A percentile compares a stretch with the other conserved stretches of the same genome.
Conservation (phyloP, 2,329 filamentous ascomycete genomes). For the Talaromyces sp. region DNA sequence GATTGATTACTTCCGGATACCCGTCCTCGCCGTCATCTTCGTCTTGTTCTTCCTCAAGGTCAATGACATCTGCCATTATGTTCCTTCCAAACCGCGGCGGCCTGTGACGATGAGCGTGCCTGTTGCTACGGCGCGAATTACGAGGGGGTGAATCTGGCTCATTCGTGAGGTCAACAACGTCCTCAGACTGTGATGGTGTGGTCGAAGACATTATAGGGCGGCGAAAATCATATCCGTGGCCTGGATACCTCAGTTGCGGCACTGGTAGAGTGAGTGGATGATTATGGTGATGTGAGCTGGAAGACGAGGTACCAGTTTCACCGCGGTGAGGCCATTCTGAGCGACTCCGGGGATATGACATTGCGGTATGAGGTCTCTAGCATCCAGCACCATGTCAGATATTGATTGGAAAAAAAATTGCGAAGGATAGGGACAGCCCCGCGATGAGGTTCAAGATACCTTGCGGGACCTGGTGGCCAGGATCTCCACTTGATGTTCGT, state of each 20-base stretch:
- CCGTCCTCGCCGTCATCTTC: background rate
- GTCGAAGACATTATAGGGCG: conserved; percentile 47
- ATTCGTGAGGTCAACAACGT: conserved; percentile 48
- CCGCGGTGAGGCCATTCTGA: conserved; percentile 28
- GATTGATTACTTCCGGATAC: background rate
- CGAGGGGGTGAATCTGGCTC: conserved; percentile 40
- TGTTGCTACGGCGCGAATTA: conserved; percentile 17
- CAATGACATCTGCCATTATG: conserved; percentile 38
- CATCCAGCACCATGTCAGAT: background rate
- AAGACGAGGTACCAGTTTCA: conserved; percentile 24
- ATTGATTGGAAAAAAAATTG: conserved; percentile 21
- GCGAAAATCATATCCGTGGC: conserved; percentile 56
- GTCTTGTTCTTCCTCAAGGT: conserved; percentile 24
- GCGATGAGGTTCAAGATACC: conserved; percentile 26
- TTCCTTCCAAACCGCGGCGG: conserved; percentile 37
- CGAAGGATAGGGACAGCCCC: conserved; percentile 26
- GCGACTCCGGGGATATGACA: conserved; percentile 32
- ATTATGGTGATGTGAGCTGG: conserved; percentile 17
- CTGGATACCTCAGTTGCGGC: conserved; percentile 40
- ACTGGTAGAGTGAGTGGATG: conserved; percentile 27
- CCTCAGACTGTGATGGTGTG: conserved; percentile 27
- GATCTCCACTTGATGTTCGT: conserved; percentile 36
- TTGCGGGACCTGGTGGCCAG: conserved; percentile 38
- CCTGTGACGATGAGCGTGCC: conserved; percentile 22
- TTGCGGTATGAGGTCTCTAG: conserved; percentile 37